phyloP scores from a whole-genome alignment of 129 eudicot species.

The Oenanthe sinensis region DNA sequence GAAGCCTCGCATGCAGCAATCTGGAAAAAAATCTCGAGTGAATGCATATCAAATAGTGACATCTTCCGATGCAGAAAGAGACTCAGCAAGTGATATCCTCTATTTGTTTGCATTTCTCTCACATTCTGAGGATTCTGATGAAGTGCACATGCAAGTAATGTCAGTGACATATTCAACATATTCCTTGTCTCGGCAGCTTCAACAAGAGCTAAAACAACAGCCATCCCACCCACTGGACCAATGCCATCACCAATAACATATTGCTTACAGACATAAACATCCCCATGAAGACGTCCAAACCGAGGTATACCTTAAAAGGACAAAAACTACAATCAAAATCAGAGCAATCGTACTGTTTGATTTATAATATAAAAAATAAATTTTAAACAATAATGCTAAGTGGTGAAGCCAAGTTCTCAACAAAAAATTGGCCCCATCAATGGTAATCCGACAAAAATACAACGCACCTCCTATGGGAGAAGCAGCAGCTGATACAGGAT shows the following conservation, averaged over 20 bases:
- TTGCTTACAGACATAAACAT: slow-evolving; percentile 75
- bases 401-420: background rate
- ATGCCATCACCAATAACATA: slow-evolving; percentile 87
- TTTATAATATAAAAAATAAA: background rate
- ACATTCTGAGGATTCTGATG: slow-evolving; percentile 88
- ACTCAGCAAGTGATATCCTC: slow-evolving; percentile 91
- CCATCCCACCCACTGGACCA: slow-evolving; percentile 85
- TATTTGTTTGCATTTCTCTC: slow-evolving; percentile 69
- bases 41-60: slow-evolving; percentile 83
- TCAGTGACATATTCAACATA: slow-evolving; percentile 92
- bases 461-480: slow-evolving; percentile 88
- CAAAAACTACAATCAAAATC: slow-evolving; percentile 12
- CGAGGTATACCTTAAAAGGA: slow-evolving; percentile 82
- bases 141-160: slow-evolving; percentile 76
- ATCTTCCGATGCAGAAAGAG: slow-evolving; percentile 74
- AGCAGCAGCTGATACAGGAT: slow-evolving; percentile 95
- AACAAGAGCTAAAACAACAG: slow-evolving; percentile 87
- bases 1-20: slow-evolving; percentile 99
- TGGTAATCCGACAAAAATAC: background rate
- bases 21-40: slow-evolving; percentile 91
- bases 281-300: slow-evolving; percentile 91
- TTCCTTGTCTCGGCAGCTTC: slow-evolving; percentile 94
- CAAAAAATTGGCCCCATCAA: background rate
- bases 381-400: slow-evolving; percentile 10
- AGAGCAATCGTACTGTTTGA: background rate